Base-by-base conservation (phyloP, 2,329 filamentous ascomycete species). In the Penicillium carneum region DNA sequence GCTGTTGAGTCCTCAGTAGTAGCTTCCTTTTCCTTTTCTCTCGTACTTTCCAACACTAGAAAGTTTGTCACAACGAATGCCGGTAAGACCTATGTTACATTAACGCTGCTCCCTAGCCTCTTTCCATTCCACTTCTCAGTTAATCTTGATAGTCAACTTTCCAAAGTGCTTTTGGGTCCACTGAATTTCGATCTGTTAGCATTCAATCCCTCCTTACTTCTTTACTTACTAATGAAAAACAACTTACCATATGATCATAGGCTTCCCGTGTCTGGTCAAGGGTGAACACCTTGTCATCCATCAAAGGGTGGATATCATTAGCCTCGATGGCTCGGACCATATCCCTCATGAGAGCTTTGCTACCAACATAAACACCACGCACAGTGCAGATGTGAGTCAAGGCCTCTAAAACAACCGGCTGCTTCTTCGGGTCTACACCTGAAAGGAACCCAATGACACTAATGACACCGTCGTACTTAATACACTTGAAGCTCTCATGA, bases 281-380 rank as follows among this genome's bases (percentile, higher is more conserved):
- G 38, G 75, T 77, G 69, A 87, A 88, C 12, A 84, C 79, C 75
- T 84, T 85, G 68, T 84, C 76, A 67, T 88, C 86, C 18, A 88
- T 80, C 20, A 88, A 78, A 1, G 86, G 86, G 63, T 86, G 82
- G 66, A 88, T 84, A 62, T 86, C 74, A 61, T 86, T 86, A 16
- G 79, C 82, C 73, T 87, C 86, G 58, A 88, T 84, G 0, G 84
- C 84, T 14, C 76, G 72, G 63, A 84, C 82, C 86, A 88, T 87
- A 33, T 86, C 85, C 69, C 85, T 81, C 74, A 88, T 85, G 71
- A 85, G 80, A 39, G 79, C 75, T 66, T 83, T 80, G 53, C 80
- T 83, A 4, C 86, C 86, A 10, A 87, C 85, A 43, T 86, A 76
- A 8, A 88, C 73, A 57, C 86, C 86, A 6, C 86, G 78, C 4